Evolutionary conservation across 441 rosid genomes (phyloP).

Genomic region (Isatis lusitanica): DNA sequence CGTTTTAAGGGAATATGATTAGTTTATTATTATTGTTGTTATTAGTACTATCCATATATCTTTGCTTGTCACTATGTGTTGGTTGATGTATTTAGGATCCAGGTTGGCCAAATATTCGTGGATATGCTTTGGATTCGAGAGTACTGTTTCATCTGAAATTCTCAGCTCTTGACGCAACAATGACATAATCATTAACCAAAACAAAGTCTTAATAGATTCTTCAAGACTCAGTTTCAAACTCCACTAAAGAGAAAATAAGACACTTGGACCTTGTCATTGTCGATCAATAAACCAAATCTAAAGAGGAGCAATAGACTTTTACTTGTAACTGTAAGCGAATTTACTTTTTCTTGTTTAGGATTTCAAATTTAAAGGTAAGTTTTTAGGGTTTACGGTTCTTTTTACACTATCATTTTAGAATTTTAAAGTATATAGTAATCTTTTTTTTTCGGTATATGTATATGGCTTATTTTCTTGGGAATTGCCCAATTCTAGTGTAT

Average conservation of each 20-base stretch:
- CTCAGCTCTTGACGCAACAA: constrained; percentile 13
- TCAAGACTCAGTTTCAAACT: neutral
- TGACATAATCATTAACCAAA: neutral
- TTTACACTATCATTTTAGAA: too few relatives aligned
- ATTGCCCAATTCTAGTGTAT: too few relatives aligned
- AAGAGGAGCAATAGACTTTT: neutral
- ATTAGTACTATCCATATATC: neutral
- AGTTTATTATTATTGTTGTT: neutral
- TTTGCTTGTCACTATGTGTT: constrained; percentile 14
- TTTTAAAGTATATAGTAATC: neutral
- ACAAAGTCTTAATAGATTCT: neutral
- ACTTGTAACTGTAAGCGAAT: neutral
- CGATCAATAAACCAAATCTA: neutral
- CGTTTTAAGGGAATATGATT: neutral
- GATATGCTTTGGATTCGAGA: constrained; percentile 13
- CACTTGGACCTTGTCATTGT: neutral
- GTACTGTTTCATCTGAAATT: neutral
- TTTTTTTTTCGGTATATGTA: too few relatives aligned
- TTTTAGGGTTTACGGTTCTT: neutral
- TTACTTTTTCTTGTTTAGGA: too few relatives aligned
- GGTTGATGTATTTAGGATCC: constrained; percentile 17
- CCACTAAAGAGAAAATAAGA: neutral
- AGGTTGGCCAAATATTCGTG: neutral
- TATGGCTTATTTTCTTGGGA: too few relatives aligned
- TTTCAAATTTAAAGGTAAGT: neutral